Base-by-base conservation (phyloP, 106 monocot species). In the Ottelia alismoides region DNA sequence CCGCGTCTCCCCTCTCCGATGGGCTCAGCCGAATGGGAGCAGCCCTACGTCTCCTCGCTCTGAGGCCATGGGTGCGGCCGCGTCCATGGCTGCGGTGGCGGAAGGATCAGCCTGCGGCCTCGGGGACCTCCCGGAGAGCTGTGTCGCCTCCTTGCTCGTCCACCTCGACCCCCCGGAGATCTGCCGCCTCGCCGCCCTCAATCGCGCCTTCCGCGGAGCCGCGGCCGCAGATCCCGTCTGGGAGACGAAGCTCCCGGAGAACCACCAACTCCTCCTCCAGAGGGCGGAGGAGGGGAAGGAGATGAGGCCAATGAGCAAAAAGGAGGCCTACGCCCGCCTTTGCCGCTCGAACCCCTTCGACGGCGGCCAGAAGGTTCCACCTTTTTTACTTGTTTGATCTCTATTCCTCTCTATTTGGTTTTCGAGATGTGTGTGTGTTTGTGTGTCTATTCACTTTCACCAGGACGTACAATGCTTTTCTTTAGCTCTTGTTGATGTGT, bases 61-160 rank as follows among this genome's bases (percentile, higher is more conserved):
- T n/a, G n/a, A n/a, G n/a, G n/a, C n/a, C n/a, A 59, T 59, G 58
- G 58, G 58, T 24, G 58, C 25, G 10, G 58, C 45, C 22, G 58
- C 45, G 17, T 59, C 58, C 2, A 25, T 40, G 45, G 6, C 24
- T 21, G 56, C 20, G 45, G 45, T 17, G 25, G 32, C 56, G 56
- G 58, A 59, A 17, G 40, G 31, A 17, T 23, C 43, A 0, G 58
- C 16, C 0, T 16, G 22, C 6, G 45, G 45, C 11, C 52, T 91
- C n/a, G 90, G 72, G 27, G 84, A 81, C 64, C 30, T 91, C 30
- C 84, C 90, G 67, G 90, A 91, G 69, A 56, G 74, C 46, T 91
- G 90, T 73, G 70, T 91, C 27, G 84, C 90, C 46, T 74, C 71
- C 65, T 72, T 91, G 56, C 53, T 91, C 59, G 55, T 71, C 45